Percentiles rank a stretch among this genome's conserved stretches.
Conservation (phyloP, 192 early-diverging fungal species). For the Dissophora globulifera region DNA sequence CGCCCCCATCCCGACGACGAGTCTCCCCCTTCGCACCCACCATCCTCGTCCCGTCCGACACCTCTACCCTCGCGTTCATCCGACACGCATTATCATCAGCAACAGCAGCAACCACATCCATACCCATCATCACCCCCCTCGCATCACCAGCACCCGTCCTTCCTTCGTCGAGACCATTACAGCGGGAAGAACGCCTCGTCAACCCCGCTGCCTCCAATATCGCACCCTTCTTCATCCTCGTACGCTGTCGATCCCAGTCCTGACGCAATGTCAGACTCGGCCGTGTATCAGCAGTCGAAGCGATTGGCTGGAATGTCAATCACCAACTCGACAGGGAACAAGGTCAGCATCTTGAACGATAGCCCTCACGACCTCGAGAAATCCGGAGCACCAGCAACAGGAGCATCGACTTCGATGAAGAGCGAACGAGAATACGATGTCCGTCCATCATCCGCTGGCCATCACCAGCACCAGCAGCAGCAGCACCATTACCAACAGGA, state of each 20-base stretch:
- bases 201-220: neutral
- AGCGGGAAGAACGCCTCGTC: slow-evolving; percentile 12
- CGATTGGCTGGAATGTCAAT: slow-evolving; percentile 51
- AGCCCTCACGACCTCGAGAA: slow-evolving; percentile 22
- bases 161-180: slow-evolving; percentile 19
- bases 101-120: slow-evolving; percentile 6
- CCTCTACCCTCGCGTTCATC: too few species aligned
- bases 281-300: slow-evolving; percentile 45
- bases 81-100: too few species aligned
- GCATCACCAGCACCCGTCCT: slow-evolving; percentile 6
- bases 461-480: neutral
- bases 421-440: neutral
- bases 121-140: neutral
- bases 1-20: too few species aligned
- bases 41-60: neutral
- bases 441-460: neutral
- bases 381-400: too few species aligned
- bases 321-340: slow-evolving; percentile 49
- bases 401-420: slow-evolving; percentile 6
- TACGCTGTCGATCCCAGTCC: neutral
- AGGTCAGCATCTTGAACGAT: slow-evolving; percentile 50
- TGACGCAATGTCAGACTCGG: slow-evolving; percentile 26
- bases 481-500: slow-evolving; percentile 5
- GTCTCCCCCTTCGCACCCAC: neutral
- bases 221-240: slow-evolving; percentile 2